Evolutionary conservation across 371 early-diverging fungal genomes (phyloP).

Genomic region (Paraphysoderma sedebokerense): DNA sequence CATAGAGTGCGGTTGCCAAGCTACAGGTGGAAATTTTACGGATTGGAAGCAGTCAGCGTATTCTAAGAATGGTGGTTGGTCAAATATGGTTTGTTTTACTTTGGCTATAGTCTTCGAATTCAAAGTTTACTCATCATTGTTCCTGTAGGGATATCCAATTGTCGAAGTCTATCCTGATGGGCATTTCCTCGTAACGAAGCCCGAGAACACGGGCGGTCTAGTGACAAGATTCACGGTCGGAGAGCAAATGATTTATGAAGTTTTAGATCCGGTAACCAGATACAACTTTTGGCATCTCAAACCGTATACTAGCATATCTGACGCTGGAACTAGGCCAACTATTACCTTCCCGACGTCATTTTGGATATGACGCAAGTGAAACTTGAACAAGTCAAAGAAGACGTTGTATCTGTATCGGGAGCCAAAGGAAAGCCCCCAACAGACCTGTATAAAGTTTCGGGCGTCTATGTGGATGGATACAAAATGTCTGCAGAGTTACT

Average conservation of each 20-base stretch:
- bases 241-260: slow-evolving; percentile 55
- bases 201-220: slow-evolving; percentile 45
- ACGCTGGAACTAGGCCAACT: no score
- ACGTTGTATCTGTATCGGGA: slow-evolving; percentile 43
- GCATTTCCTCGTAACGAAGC: slow-evolving; percentile 47
- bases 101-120: no score
- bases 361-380: slow-evolving; percentile 45
- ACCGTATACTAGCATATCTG: no score
- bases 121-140: background rate
- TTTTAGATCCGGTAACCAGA: slow-evolving; percentile 49
- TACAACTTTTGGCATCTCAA: no score
- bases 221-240: slow-evolving; percentile 43
- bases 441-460: slow-evolving; percentile 43
- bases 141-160: slow-evolving; percentile 38
- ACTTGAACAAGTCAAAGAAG: slow-evolving; percentile 29
- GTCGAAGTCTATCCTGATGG: slow-evolving; percentile 40
- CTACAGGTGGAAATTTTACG: slow-evolving; percentile 59
- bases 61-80: slow-evolving; percentile 38
- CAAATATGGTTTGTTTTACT: slow-evolving; percentile 46
- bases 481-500: slow-evolving; percentile 44
- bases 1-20: slow-evolving; percentile 58
- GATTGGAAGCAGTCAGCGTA: slow-evolving; percentile 46
- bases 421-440: slow-evolving; percentile 49
- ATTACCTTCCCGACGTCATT: slow-evolving; percentile 53
- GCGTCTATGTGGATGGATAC: slow-evolving; percentile 48